Percentiles rank a stretch among this genome's conserved stretches.
phyloP scores from a whole-genome alignment of 78 protist genomes.

The Capsaspora owczarzaki region DNA sequence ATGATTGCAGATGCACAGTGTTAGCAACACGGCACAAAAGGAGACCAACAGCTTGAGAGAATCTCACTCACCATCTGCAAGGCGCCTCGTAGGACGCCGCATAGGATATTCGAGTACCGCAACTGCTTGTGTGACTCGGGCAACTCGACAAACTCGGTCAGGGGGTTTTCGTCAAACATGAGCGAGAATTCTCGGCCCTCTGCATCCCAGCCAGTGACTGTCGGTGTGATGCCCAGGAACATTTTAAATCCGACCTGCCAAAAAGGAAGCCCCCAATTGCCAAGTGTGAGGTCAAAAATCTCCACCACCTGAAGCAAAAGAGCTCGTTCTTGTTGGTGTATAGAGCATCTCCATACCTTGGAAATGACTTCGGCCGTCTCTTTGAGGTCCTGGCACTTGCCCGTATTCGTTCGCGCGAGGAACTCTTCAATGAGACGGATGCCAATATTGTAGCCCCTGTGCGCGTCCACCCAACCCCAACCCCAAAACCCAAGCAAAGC shows the following conservation, averaged over 20 bases:
- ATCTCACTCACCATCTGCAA: conserved; percentile 70
- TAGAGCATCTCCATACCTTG: conserved; percentile 42
- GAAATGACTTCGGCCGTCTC: conserved; percentile 93
- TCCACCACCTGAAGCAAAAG: too few species aligned
- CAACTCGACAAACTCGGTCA: conserved; percentile 86
- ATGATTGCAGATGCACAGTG: background rate
- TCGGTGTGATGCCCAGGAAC: conserved; percentile 85
- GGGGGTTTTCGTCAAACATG: conserved; percentile 70
- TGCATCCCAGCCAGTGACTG: conserved; percentile 47
- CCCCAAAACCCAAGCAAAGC: background rate
- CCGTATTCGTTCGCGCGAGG: conserved; percentile 65
- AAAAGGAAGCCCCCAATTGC: background rate
- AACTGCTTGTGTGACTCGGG: conserved; percentile 56
- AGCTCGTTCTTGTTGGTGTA: too few species aligned
- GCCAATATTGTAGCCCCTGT: conserved; percentile 92
- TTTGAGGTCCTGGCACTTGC: conserved; percentile 52
- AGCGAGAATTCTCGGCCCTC: conserved; percentile 57
- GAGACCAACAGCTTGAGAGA: background rate
- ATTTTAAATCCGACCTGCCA: conserved; percentile 79
- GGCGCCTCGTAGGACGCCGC: conserved; percentile 95
- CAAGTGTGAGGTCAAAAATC: background rate
- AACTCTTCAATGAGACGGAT: conserved; percentile 89
- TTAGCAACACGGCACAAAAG: background rate
- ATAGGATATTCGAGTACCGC: conserved; percentile 76
- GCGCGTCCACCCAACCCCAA: background rate